Percentiles rank a stretch among this genome's conserved stretches.
Conservation (phyloP, 73 alveolate genomes). For the Blepharisma japonicum region DNA sequence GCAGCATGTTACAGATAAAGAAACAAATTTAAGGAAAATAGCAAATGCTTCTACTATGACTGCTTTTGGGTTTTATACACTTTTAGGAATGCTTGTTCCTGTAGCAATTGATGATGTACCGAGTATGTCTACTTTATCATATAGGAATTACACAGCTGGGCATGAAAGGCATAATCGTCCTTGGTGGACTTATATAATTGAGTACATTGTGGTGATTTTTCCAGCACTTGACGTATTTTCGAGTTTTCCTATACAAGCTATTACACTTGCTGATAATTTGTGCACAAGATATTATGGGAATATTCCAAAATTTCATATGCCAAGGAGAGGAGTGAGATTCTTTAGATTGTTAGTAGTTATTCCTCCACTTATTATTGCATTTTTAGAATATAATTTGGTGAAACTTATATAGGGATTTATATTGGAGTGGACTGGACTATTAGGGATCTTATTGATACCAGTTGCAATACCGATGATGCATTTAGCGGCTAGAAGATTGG, state of each 20-base stretch:
- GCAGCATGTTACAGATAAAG: neutral
- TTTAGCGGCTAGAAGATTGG: neutral
- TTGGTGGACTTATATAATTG: slow-evolving; percentile 19
- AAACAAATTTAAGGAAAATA: neutral
- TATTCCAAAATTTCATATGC: neutral
- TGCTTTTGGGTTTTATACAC: neutral
- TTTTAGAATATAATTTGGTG: slow-evolving; percentile 3
- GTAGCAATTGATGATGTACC: slow-evolving; percentile 24
- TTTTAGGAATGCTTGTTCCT: slow-evolving; percentile 6
- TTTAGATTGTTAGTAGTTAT: neutral
- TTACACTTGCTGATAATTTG: neutral
- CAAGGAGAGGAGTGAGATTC: neutral
- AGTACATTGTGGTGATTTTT: neutral
- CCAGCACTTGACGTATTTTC: slow-evolving; percentile 26
- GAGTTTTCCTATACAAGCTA: slow-evolving; percentile 13
- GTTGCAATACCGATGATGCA: slow-evolving; percentile 1
- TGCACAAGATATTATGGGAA: slow-evolving; percentile 7
- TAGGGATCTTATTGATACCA: neutral
- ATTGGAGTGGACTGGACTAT: slow-evolving; percentile 15
- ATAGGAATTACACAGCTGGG: slow-evolving; percentile 18
- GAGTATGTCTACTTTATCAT: neutral
- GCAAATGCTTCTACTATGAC: neutral
- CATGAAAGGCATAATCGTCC: neutral
- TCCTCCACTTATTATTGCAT: neutral
- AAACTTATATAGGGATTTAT: neutral